Conservation (phyloP, 2,329 filamentous ascomycete genomes). For the Gnomoniopsis sp. region DNA sequence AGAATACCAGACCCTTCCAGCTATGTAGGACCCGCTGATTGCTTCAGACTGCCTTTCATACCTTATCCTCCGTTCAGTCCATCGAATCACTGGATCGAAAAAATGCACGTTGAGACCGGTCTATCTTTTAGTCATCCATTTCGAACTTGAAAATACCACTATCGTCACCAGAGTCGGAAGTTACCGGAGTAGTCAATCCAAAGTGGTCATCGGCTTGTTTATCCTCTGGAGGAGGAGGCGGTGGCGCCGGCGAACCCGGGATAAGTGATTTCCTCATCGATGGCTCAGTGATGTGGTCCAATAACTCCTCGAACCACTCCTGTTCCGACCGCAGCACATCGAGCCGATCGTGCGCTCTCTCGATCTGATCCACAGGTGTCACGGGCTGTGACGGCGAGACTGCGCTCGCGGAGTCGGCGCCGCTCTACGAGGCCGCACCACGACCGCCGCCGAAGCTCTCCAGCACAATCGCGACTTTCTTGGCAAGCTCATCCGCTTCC, state of each 20-base stretch:
- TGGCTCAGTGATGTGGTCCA: neutral
- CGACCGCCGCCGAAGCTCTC: constrained; percentile 51
- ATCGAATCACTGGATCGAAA: neutral
- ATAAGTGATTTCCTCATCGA: neutral
- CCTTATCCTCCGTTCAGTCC: neutral
- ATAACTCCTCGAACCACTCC: neutral
- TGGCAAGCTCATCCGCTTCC: constrained; percentile 87
- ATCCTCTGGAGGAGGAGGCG: neutral
- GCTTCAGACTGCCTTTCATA: neutral
- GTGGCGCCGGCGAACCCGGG: neutral
- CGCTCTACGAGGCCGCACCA: constrained; percentile 13
- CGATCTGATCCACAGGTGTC: neutral
- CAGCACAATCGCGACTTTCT: constrained; percentile 75
- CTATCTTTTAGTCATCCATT: neutral
- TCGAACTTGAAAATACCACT: constrained; percentile 12
- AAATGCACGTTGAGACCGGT: neutral
- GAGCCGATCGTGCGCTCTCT: neutral
- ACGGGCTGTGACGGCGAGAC: neutral
- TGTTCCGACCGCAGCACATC: neutral
- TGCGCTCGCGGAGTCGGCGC: constrained; percentile 1
- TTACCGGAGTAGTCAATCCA: neutral
- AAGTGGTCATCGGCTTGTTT: neutral
- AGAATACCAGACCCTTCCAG: constrained; percentile 8
- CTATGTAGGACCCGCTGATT: neutral
- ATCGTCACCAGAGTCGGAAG: neutral